These are phyloP conservation scores for Calonectria ilicicola DNA, from an alignment of 2,329 filamentous ascomycete species.

Conservation along the genomic window DNA sequence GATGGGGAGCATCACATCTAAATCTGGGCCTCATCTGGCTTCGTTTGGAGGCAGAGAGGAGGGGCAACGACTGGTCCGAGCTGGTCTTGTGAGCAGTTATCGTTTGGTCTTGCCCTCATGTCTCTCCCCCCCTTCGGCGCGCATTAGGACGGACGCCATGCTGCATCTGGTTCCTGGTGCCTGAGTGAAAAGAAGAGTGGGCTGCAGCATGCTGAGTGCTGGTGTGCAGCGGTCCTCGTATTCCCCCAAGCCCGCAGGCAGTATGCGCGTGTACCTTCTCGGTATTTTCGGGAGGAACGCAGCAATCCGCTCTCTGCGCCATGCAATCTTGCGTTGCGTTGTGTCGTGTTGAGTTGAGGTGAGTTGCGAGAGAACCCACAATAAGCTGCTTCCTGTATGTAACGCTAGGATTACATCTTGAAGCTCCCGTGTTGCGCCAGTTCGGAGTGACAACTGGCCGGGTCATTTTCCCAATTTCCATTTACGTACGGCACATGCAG, in stretches of 20 bases:
- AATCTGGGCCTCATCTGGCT: background rate
- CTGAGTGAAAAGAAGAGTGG: constrained; percentile 4
- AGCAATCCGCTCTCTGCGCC: background rate
- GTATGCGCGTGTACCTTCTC: background rate
- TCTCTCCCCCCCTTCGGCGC: background rate
- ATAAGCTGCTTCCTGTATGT: background rate
- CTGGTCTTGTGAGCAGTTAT: background rate
- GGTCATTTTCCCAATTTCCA: background rate
- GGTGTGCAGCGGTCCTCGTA: constrained; percentile 18
- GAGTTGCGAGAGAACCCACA: background rate
- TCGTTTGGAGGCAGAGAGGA: background rate
- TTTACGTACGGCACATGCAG: background rate
- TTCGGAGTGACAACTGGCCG: background rate
- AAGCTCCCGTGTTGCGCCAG: background rate
- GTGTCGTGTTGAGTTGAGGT: background rate
- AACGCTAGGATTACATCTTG: background rate
- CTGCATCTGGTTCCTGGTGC: constrained; percentile 12
- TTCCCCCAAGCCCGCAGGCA: constrained; percentile 1
- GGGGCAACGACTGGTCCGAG: background rate
- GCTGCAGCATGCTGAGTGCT: background rate
- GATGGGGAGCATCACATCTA: background rate
- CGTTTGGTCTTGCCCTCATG: background rate
- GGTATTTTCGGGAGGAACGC: background rate
- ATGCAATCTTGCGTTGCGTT: background rate
- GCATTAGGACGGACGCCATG: background rate